phyloP scores from a whole-genome alignment of 75 land plant species.

The Adiantum capillusveneris region DNA sequence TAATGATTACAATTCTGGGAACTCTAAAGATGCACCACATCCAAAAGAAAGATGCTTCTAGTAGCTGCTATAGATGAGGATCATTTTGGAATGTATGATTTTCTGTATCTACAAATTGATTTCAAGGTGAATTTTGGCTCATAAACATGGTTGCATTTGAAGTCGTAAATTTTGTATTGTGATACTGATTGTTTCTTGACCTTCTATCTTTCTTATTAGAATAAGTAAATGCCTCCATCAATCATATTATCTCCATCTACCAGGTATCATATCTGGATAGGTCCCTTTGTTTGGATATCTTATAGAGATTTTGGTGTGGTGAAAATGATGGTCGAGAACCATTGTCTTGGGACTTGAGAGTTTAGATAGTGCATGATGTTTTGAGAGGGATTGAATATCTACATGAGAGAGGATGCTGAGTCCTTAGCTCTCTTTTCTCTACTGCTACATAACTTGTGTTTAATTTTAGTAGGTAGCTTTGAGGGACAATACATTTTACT shows the following conservation, averaged over 20 bases:
- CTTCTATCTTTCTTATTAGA: too few species aligned
- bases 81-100: slow-evolving; percentile 91
- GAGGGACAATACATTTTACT: too few species aligned
- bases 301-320: neutral
- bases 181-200: too few species aligned
- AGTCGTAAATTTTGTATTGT: too few species aligned
- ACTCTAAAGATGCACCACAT: slow-evolving; percentile 60
- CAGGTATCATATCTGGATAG: slow-evolving; percentile 30
- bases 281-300: too few species aligned
- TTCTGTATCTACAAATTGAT: slow-evolving; percentile 92
- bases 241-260: slow-evolving; percentile 72
- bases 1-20: too few species aligned
- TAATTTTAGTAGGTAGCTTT: neutral
- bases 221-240: slow-evolving; percentile 86
- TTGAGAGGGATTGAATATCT: slow-evolving; percentile 88
- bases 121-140: slow-evolving; percentile 95
- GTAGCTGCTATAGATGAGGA: slow-evolving; percentile 95
- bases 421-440: too few species aligned
- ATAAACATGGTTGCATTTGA: too few species aligned
- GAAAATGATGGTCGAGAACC: slow-evolving; percentile 20
- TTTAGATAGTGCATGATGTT: slow-evolving; percentile 66
- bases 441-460: too few species aligned
- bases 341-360: slow-evolving; percentile 70
- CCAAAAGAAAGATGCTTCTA: slow-evolving; percentile 92
- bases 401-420: slow-evolving; percentile 70